Percentiles rank a stretch among this genome's conserved stretches.
phyloP scores from a whole-genome alignment of 345 rosid genomes.

The Hibiscus tridactylites region DNA sequence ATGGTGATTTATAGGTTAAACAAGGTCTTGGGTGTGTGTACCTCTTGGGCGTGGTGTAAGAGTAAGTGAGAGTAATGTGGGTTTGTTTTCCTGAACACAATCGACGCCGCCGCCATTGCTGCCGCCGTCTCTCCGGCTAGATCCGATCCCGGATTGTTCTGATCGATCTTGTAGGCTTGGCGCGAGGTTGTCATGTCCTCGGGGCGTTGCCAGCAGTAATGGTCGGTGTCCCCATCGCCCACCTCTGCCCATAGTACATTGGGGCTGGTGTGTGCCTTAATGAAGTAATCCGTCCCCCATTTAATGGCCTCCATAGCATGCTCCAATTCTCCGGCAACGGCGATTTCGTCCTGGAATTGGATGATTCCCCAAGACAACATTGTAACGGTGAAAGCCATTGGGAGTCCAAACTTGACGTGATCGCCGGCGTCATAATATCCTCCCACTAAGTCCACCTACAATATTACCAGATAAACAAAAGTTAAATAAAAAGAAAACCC shows the following conservation, averaged over 20 bases:
- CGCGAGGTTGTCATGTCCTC: conserved; percentile 98
- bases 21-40: background rate
- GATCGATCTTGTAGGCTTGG: conserved; percentile 74
- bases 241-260: conserved; percentile 88
- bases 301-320: conserved; percentile 72
- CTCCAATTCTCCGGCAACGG: conserved; percentile 49
- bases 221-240: conserved; percentile 93
- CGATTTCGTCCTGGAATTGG: conserved; percentile 58
- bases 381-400: conserved; percentile 94
- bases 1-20: background rate
- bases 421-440: conserved; percentile 97
- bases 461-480: too few relatives aligned
- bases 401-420: conserved; percentile 89
- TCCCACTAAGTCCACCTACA: conserved; percentile 90
- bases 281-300: conserved; percentile 94
- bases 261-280: conserved; percentile 83
- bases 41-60: conserved; percentile 88
- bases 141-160: conserved; percentile 86
- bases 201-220: conserved; percentile 97
- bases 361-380: conserved; percentile 88
- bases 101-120: conserved; percentile 91
- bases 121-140: conserved; percentile 90
- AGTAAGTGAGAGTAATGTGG: conserved; percentile 84
- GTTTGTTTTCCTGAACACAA: conserved; percentile 63
- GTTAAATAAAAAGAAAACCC: background rate